A percentile compares a stretch with the other conserved stretches of the same genome.
Conservation (phyloP, 2,329 filamentous ascomycete species). For the Fusarium oxysporum region DNA sequence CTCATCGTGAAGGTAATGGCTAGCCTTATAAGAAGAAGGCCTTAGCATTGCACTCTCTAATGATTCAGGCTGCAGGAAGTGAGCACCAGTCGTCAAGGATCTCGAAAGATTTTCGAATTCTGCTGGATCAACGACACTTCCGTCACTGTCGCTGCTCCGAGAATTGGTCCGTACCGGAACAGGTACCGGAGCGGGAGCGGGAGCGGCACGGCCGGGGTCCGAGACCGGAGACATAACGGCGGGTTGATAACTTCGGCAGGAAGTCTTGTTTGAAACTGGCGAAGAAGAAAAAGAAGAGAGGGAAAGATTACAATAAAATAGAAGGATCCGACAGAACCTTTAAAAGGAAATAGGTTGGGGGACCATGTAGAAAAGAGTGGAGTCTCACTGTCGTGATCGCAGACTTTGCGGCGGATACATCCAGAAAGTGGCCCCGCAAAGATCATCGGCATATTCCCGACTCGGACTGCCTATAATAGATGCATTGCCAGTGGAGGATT, state of each 20-base stretch:
- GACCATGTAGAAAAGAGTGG: conserved; percentile 24
- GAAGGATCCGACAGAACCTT: neutral
- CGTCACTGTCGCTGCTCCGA: conserved; percentile 26
- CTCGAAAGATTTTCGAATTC: conserved; percentile 51
- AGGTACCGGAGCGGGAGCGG: conserved; percentile 30
- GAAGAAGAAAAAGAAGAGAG: neutral
- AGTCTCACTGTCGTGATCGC: conserved; percentile 43
- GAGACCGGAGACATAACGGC: conserved; percentile 21
- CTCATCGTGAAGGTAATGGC: conserved; percentile 30
- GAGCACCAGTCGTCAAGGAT: conserved; percentile 53
- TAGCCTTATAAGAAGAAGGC: conserved; percentile 33
- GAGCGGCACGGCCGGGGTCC: conserved; percentile 6
- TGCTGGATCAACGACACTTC: conserved; percentile 32
- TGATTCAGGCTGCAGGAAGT: conserved; percentile 57
- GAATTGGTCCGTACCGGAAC: conserved; percentile 35
- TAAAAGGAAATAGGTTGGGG: conserved; percentile 17
- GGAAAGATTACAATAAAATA: neutral
- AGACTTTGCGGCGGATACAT: conserved; percentile 28
- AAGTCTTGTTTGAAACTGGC: neutral
- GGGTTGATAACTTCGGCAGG: neutral
- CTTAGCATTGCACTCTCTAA: conserved; percentile 55
- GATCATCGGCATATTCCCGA: conserved; percentile 12
- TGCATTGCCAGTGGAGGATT: neutral
- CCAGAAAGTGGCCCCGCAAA: conserved; percentile 32
- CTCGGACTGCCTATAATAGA: conserved; percentile 21